phyloP scores from a whole-genome alignment of 345 rosid species.

The Adansonia digitata region DNA sequence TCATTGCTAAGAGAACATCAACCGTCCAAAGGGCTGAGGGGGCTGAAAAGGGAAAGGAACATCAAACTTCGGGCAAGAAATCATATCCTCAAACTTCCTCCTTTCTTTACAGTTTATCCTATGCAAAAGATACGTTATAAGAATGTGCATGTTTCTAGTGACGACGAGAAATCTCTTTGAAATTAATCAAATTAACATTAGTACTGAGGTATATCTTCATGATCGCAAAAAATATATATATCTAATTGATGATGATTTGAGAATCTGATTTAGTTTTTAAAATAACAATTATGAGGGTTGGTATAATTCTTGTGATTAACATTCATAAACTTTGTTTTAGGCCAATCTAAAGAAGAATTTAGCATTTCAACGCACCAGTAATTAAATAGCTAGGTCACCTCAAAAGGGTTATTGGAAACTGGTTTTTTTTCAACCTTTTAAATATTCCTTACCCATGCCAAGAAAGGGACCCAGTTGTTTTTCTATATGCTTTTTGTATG shows the following conservation, averaged over 20 bases:
- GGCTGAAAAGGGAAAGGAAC: background rate
- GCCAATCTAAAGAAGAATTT: background rate
- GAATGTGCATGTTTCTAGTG: background rate
- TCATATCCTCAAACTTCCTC: background rate
- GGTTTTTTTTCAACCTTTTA: background rate
- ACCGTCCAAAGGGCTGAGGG: background rate
- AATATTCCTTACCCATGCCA: conserved; percentile 18
- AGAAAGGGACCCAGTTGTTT: conserved; percentile 1
- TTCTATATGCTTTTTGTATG: conserved; percentile 10
- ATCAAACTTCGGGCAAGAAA: background rate
- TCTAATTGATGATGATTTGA: background rate
- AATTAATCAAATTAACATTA: background rate
- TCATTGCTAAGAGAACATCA: conserved; percentile 10
- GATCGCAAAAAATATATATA: background rate
- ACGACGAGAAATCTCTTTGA: background rate
- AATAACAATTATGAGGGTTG: background rate
- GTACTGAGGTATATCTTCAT: background rate
- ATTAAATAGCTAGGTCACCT: background rate
- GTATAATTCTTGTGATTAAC: background rate
- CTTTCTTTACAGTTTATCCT: conserved; percentile 13
- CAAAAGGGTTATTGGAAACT: background rate
- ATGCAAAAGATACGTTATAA: background rate
- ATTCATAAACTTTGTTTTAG: background rate
- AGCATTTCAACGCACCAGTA: background rate
- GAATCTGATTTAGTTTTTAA: background rate